phyloP scores from a whole-genome alignment of 805 yeast species.

The Saturnispora kantuleensis region DNA sequence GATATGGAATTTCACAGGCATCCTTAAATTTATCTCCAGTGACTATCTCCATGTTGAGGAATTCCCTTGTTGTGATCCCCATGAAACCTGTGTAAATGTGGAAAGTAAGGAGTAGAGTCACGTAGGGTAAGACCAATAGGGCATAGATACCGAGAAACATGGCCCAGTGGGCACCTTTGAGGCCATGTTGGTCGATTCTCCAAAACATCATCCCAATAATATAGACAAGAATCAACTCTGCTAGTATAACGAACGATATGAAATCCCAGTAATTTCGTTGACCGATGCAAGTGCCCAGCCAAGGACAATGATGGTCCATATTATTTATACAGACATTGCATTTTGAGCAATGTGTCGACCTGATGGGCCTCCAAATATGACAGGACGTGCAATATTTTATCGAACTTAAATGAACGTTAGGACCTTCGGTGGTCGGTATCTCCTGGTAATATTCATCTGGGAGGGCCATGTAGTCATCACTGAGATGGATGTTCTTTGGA shows the following conservation, averaged over 20 bases:
- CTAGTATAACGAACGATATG: constrained; percentile 36
- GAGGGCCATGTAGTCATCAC: constrained; percentile 27
- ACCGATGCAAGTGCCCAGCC: constrained; percentile 72
- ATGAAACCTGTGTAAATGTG: constrained; percentile 47
- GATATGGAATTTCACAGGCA: constrained; percentile 31
- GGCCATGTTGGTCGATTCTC: constrained; percentile 14
- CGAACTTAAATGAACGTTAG: constrained; percentile 23
- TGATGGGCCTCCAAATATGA: constrained; percentile 64
- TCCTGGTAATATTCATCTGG: constrained; percentile 52
- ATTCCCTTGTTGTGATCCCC: constrained; percentile 68
- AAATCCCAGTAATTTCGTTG: constrained; percentile 60
- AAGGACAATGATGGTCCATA: constrained; percentile 55
- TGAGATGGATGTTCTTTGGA: constrained; percentile 58
- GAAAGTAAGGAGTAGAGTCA: constrained; percentile 39
- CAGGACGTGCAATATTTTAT: constrained; percentile 49
- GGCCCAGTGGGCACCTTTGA: constrained; percentile 29
- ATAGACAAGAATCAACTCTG: constrained; percentile 24
- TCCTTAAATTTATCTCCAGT: constrained; percentile 19
- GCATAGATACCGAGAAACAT: constrained; percentile 46
- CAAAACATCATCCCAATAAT: constrained; percentile 26
- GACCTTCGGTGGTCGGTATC: constrained; percentile 17
- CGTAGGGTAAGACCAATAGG: constrained; percentile 41
- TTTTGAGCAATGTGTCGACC: constrained; percentile 63
- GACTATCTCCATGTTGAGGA: constrained; percentile 36
- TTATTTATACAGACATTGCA: constrained; percentile 56